Conservation (phyloP, 2,329 filamentous ascomycete genomes). For the Endothia cerciana region DNA sequence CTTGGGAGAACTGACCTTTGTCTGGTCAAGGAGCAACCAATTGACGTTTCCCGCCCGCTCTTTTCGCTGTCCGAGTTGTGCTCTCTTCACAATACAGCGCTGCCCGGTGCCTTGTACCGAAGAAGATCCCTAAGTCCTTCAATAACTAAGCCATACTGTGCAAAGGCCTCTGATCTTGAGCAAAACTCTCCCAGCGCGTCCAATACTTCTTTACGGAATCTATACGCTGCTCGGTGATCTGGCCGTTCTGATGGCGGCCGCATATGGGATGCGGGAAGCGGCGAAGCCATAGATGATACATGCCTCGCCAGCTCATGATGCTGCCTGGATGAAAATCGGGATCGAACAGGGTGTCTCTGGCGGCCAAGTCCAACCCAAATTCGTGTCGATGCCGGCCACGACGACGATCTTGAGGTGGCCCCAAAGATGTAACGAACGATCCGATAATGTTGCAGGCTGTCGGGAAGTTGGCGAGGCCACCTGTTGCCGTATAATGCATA, state of each 20-base stretch:
- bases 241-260: not conserved
- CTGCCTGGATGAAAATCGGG: not conserved
- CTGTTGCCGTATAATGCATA: not conserved
- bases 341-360: not conserved
- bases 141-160: not conserved
- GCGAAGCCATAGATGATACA: not conserved
- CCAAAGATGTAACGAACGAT: not conserved
- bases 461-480: not conserved
- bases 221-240: not conserved
- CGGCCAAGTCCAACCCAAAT: not conserved
- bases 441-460: not conserved
- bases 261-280: not conserved
- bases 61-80: not conserved
- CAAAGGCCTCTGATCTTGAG: not conserved
- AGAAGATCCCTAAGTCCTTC: not conserved
- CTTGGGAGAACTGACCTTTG: too few species aligned
- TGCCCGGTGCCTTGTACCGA: constrained; percentile 1
- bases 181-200: not conserved
- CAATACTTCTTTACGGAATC: not conserved
- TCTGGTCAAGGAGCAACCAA: not conserved
- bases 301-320: not conserved
- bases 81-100: not conserved
- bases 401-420: not conserved
- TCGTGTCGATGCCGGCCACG: not conserved
- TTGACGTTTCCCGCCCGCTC: not conserved